Evolutionary conservation across 2,329 filamentous ascomycete genomes (phyloP).

Genomic region (Elsinoe batatas): DNA sequence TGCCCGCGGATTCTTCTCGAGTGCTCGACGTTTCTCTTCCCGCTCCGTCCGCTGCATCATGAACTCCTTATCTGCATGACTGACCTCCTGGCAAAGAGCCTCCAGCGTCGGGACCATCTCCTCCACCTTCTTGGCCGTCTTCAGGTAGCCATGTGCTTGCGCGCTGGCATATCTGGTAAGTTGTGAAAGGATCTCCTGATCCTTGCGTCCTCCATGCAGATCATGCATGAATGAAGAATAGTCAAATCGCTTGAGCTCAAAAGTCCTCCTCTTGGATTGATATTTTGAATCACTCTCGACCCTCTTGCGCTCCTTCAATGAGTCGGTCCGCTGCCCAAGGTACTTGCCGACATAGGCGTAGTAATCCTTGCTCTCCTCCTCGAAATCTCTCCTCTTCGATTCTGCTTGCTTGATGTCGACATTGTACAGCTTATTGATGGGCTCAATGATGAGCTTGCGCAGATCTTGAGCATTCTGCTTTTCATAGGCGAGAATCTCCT

Average conservation of each 20-base stretch:
- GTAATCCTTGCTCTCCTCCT: slow-evolving; percentile 97
- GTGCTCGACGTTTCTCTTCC: slow-evolving; percentile 80
- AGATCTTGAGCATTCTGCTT: slow-evolving; percentile 73
- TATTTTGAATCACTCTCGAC: slow-evolving; percentile 94
- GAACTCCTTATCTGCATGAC: slow-evolving; percentile 89
- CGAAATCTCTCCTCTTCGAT: slow-evolving; percentile 92
- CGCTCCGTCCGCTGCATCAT: slow-evolving; percentile 90
- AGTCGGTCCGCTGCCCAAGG: slow-evolving; percentile 91
- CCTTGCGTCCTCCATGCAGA: slow-evolving; percentile 95
- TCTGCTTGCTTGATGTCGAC: slow-evolving; percentile 97
- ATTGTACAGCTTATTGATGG: slow-evolving; percentile 81
- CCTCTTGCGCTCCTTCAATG: slow-evolving; percentile 93
- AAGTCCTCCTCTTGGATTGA: slow-evolving; percentile 83
- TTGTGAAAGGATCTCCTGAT: slow-evolving; percentile 91
- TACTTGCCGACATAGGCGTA: slow-evolving; percentile 93
- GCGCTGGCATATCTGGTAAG: slow-evolving; percentile 88
- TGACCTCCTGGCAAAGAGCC: slow-evolving; percentile 79
- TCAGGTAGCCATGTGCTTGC: slow-evolving; percentile 74
- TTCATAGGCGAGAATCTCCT: slow-evolving; percentile 81
- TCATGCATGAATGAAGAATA: slow-evolving; percentile 99
- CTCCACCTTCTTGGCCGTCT: slow-evolving; percentile 79
- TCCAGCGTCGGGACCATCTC: slow-evolving; percentile 80
- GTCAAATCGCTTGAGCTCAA: slow-evolving; percentile 95
- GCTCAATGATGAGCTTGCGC: slow-evolving; percentile 90
- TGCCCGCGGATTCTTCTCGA: slow-evolving; percentile 68